Evolutionary conservation across 495 filamentous ascomycete genomes (phyloP).

Genomic region (Aspergillus ellipticus): DNA sequence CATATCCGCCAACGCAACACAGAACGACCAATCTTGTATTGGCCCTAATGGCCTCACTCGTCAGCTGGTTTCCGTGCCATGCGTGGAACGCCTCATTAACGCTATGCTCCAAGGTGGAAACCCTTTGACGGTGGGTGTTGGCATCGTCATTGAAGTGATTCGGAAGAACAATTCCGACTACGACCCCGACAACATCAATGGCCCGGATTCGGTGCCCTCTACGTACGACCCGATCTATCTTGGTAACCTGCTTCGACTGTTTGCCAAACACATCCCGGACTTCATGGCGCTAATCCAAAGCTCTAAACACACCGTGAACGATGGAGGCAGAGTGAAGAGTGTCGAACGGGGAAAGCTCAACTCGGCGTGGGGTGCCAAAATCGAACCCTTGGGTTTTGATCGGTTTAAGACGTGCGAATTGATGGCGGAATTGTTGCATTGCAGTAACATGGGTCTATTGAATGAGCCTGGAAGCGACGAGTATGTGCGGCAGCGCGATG

Average conservation of each 20-base stretch:
- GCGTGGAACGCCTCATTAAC: conserved; percentile 73
- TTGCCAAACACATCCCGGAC: conserved; percentile 86
- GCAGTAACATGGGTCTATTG: conserved; percentile 96
- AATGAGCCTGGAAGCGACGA: conserved; percentile 91
- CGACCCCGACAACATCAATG: conserved; percentile 80
- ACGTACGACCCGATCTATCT: conserved; percentile 95
- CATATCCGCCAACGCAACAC: conserved; percentile 95
- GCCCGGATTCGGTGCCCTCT: conserved; percentile 72
- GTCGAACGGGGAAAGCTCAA: conserved; percentile 64
- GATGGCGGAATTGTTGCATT: conserved; percentile 97
- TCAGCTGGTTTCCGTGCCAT: conserved; percentile 86
- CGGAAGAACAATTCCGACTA: conserved; percentile 99
- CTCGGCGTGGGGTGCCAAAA: conserved; percentile 82
- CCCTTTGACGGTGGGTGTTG: conserved; percentile 91
- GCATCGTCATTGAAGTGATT: conserved; percentile 97
- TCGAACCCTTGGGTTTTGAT: conserved; percentile 95
- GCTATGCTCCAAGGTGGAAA: conserved; percentile 96
- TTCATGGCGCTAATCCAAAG: conserved; percentile 88
- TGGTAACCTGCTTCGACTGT: conserved; percentile 84
- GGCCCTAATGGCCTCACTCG: conserved; percentile 95
- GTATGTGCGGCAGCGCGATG: conserved; percentile 75
- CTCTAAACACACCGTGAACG: conserved; percentile 56
- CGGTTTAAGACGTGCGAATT: conserved; percentile 98
- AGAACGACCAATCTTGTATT: conserved; percentile 96
- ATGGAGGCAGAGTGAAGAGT: conserved; percentile 54